Base-by-base conservation (phyloP, 345 rosid genomes). In the Eucalyptus cladocalyx region DNA sequence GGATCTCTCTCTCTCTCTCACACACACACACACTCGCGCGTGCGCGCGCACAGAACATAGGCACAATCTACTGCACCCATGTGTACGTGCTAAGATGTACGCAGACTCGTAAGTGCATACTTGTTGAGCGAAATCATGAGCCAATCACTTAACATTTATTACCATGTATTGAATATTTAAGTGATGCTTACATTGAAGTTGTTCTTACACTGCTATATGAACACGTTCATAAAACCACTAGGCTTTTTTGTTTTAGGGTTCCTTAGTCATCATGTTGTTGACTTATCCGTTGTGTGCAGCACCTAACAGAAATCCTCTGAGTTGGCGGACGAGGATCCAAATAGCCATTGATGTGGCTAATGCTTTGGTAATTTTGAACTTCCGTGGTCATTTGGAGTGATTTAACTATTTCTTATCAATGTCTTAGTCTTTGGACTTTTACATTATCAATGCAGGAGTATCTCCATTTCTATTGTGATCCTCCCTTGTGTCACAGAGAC, bases 401-500 rank as follows among this genome's bases (percentile, higher is more conserved):
- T 16, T 87, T 89, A 87, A 37, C 53, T 90, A 67, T 91, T 83
- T 32, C 80, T 83, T 50, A 53, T 42, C 89, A 26, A 72, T 7
- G 12, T 90, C 40, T 56, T 21, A 42, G 90, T 88, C 83, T 89
- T 90, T 89, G 88, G 56, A 19, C 26, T 80, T 43, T 30, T 62
- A 37, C 21, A 28, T 69, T 43, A 34, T 86, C 58, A 72, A 50
- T 91, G 91, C 95, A 97, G 99, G 99, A 97, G 86, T 97, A 97
- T 91, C 99, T 97, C 90, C 99, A 97, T 90, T 96, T 96, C 89
- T 97, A 97, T 91, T 97, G 99, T 87, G 98, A 97, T 91, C 99
- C 99, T 28, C 98, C 99, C 89, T 93, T 97, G 50, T 97, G 99
- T 94, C 99, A 97, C 91, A 91, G 99, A 91, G 99, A 97, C 96